Evolutionary conservation across 768 basidiomycete genomes (phyloP).

Genomic region (Dentipellis fragilis): DNA sequence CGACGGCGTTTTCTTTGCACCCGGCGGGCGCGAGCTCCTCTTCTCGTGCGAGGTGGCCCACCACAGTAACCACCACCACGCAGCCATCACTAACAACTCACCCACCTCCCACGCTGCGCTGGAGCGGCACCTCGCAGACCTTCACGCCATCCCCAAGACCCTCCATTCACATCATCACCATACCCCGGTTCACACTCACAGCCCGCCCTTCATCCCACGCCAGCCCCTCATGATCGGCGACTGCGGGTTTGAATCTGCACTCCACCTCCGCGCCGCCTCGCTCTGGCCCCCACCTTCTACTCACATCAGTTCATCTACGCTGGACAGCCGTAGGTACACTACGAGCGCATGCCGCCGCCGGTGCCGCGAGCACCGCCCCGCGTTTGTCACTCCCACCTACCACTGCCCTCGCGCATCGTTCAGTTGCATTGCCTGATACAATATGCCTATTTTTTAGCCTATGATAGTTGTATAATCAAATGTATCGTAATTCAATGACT

Average conservation of each 20-base stretch:
- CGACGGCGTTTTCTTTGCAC: slow-evolving; percentile 59
- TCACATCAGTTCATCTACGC: no score
- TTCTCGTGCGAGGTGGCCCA: slow-evolving; percentile 22
- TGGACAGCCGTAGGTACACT: slow-evolving; percentile 40
- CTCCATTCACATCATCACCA: slow-evolving; percentile 6
- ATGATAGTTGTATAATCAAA: no score
- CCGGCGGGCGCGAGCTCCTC: slow-evolving; percentile 44
- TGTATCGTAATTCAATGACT: no score
- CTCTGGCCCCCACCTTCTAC: slow-evolving; percentile 52
- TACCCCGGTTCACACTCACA: slow-evolving; percentile 7
- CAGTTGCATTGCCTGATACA: no score
- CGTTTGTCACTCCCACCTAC: no score
- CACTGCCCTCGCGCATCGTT: no score
- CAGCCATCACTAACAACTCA: slow-evolving; percentile 19
- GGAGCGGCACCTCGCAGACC: slow-evolving; percentile 5
- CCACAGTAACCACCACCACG: slow-evolving; percentile 14
- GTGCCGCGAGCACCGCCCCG: no score
- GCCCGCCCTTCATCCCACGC: slow-evolving; percentile 9
- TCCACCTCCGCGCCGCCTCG: slow-evolving; percentile 51
- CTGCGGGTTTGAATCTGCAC: slow-evolving; percentile 50
- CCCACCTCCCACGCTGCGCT: slow-evolving; percentile 18
- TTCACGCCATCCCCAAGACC: slow-evolving; percentile 11
- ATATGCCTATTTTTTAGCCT: no score
- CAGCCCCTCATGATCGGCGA: slow-evolving; percentile 76
- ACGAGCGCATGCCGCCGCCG: no score